These are phyloP conservation scores for Neurospora sp. DNA, from an alignment of 495 filamentous ascomycete species.

Conservation along the genomic window DNA sequence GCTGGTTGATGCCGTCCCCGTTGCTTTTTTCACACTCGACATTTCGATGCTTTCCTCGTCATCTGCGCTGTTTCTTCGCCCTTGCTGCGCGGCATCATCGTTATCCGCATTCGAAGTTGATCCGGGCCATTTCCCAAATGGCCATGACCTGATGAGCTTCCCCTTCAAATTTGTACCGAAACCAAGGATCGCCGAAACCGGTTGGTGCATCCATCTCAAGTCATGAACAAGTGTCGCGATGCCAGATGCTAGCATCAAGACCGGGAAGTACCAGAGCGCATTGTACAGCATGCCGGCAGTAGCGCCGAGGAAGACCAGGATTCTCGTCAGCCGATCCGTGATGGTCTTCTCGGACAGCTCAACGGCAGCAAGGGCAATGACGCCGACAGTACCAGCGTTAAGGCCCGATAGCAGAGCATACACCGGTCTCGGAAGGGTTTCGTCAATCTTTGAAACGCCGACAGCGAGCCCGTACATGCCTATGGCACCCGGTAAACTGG, in stretches of 20 bases:
- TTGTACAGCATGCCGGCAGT: slow-evolving; percentile 65
- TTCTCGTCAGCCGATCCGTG: slow-evolving; percentile 57
- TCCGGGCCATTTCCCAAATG: background rate
- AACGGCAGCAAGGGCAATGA: slow-evolving; percentile 69
- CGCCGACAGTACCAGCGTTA: slow-evolving; percentile 69
- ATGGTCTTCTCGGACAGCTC: slow-evolving; percentile 66
- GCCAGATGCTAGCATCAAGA: slow-evolving; percentile 51
- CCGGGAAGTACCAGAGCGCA: slow-evolving; percentile 74
- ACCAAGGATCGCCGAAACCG: slow-evolving; percentile 2
- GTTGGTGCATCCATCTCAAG: slow-evolving; percentile 36
- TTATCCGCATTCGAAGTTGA: background rate
- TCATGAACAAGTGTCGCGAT: slow-evolving; percentile 53
- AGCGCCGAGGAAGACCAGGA: slow-evolving; percentile 60
- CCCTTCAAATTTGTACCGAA: background rate
- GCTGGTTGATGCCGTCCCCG: background rate
- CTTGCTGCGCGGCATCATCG: background rate
- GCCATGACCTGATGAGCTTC: background rate
- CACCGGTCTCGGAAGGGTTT: slow-evolving; percentile 51
- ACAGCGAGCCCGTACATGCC: slow-evolving; percentile 66
- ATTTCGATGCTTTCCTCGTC: background rate
- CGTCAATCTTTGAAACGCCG: slow-evolving; percentile 51
- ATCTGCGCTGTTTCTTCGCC: background rate
- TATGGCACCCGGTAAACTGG: slow-evolving; percentile 60
- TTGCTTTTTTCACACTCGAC: background rate
- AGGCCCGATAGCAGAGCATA: slow-evolving; percentile 72